Evolutionary conservation across 495 filamentous ascomycete species (phyloP).

Genomic region (Lophiostoma macrostomum): DNA sequence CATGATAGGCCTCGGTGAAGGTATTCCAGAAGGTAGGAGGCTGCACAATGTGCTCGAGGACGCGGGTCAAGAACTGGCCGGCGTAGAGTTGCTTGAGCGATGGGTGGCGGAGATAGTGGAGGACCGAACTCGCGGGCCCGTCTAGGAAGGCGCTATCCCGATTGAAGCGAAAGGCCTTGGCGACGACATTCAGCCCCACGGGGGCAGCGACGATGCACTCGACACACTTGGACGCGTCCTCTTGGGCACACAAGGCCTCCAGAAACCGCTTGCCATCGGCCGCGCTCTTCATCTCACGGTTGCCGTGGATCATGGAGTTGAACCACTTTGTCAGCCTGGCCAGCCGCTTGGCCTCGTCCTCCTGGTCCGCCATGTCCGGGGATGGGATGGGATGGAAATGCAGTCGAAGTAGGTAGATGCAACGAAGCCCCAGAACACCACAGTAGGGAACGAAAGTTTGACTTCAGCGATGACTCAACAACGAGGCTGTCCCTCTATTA

Average conservation of each 20-base stretch:
- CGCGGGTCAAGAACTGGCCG: conserved; percentile 54
- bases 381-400: not conserved
- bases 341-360: conserved; percentile 5
- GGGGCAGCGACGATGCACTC: conserved; percentile 54
- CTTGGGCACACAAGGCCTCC: conserved; percentile 55
- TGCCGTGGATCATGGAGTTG: conserved; percentile 11
- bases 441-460: not conserved
- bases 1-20: conserved; percentile 47
- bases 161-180: conserved; percentile 50
- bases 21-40: conserved; percentile 63
- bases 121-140: conserved; percentile 6
- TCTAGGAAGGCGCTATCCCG: conserved; percentile 53
- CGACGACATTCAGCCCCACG: conserved; percentile 49
- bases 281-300: conserved; percentile 23
- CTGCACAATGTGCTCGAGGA: conserved; percentile 53
- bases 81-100: conserved; percentile 52
- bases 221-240: conserved; percentile 50
- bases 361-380: conserved; percentile 2
- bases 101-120: conserved; percentile 35
- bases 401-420: no score
- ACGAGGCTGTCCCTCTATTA: not conserved
- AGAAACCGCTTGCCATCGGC: conserved; percentile 57
- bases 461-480: not conserved
- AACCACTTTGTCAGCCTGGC: conserved; percentile 20
- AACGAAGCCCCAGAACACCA: no score